phyloP scores from a whole-genome alignment of 345 rosid genomes.

The Cardamine resedifolia region DNA sequence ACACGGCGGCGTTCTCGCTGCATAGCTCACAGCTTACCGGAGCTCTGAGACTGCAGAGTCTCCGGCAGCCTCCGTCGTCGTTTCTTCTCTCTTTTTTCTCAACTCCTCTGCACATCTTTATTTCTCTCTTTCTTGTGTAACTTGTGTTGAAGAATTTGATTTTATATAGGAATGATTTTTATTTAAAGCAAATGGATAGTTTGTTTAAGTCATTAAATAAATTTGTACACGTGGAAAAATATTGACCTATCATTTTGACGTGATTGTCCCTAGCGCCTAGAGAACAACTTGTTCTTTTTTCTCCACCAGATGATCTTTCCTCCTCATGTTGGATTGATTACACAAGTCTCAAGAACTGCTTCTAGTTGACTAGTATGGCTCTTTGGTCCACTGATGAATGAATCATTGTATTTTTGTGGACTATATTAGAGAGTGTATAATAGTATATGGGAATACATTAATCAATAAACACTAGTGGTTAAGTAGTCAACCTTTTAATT shows the following conservation, averaged over 20 bases:
- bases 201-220: neutral
- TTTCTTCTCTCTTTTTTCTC: conserved; percentile 25
- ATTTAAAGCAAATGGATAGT: conserved; percentile 3
- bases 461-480: neutral
- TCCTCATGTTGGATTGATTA: conserved; percentile 20
- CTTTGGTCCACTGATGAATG: conserved; percentile 2
- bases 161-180: neutral
- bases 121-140: neutral
- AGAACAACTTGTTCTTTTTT: conserved; percentile 14
- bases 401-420: conserved; percentile 19
- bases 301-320: conserved; percentile 21
- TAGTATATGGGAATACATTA: neutral
- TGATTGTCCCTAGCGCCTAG: neutral
- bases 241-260: neutral
- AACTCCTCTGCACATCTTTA: conserved; percentile 53
- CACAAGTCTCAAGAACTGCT: neutral
- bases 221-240: conserved; percentile 1
- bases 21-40: conserved; percentile 62
- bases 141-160: neutral
- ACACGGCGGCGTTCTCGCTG: conserved; percentile 50
- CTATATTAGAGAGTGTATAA: neutral
- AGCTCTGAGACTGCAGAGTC: neutral
- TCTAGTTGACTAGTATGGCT: conserved; percentile 13
- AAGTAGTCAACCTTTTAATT: neutral
- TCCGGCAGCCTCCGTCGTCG: neutral